phyloP scores from a whole-genome alignment of 495 filamentous ascomycete species.

The Neurospora sp. region DNA sequence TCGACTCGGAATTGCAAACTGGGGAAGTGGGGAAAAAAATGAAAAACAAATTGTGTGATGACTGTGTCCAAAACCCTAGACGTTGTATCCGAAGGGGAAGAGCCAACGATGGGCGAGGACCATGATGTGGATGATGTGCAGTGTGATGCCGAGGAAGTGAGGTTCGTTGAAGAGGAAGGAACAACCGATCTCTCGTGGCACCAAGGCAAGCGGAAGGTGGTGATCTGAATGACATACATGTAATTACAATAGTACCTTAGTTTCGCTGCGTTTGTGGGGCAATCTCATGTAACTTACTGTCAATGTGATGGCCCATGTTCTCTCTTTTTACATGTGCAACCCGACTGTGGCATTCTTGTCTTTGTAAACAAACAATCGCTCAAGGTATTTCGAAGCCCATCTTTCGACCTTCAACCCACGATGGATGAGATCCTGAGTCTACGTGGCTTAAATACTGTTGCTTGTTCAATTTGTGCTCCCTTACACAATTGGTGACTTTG shows the following conservation, averaged over 20 bases:
- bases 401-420: background rate
- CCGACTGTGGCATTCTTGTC: background rate
- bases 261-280: background rate
- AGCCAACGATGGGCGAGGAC: background rate
- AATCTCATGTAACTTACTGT: background rate
- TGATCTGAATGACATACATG: background rate
- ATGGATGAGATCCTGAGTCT: background rate
- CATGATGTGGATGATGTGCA: background rate
- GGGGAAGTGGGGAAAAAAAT: background rate
- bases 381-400: background rate
- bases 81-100: background rate
- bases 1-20: background rate
- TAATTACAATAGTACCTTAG: background rate
- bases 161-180: background rate
- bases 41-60: background rate
- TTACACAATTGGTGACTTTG: background rate
- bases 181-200: background rate
- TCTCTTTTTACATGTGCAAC: background rate
- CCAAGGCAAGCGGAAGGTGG: background rate
- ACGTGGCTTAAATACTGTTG: background rate
- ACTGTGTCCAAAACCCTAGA: background rate
- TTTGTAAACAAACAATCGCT: background rate
- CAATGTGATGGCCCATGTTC: background rate
- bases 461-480: background rate
- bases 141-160: background rate